phyloP scores from a whole-genome alignment of 169 alveolate species.

The Plasmodium vivax region DNA sequence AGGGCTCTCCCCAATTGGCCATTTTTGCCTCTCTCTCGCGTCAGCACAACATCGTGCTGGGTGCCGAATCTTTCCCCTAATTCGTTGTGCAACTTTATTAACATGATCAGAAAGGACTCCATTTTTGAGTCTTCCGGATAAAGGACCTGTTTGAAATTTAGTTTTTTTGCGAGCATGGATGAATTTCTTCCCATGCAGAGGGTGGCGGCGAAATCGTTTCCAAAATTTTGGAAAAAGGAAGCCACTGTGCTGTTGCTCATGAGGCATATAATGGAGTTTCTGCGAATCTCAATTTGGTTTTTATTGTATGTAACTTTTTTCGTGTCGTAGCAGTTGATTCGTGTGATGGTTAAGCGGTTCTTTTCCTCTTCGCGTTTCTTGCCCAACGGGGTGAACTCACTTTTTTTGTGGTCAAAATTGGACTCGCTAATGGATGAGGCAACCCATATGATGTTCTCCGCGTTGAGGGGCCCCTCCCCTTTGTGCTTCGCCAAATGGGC shows the following conservation, averaged over 20 bases:
- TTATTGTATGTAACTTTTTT: slow-evolving; percentile 2
- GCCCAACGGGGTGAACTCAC: neutral
- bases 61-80: neutral
- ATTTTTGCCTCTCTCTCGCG: slow-evolving; percentile 59
- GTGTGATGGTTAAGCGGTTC: neutral
- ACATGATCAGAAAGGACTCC: slow-evolving; percentile 13
- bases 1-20: slow-evolving; percentile 1
- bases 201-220: slow-evolving; percentile 27
- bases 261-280: slow-evolving; percentile 31
- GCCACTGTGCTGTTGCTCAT: slow-evolving; percentile 61
- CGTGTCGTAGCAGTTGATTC: slow-evolving; percentile 57
- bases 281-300: neutral
- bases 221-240: slow-evolving; percentile 50
- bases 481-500: neutral
- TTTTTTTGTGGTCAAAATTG: neutral
- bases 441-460: slow-evolving; percentile 12
- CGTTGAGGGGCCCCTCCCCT: neutral
- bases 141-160: slow-evolving; percentile 41
- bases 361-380: neutral
- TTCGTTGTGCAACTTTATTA: slow-evolving; percentile 16
- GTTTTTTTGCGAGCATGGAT: slow-evolving; percentile 30
- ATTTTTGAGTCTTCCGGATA: slow-evolving; percentile 46
- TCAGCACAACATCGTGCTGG: slow-evolving; percentile 7
- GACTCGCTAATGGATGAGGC: slow-evolving; percentile 36
- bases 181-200: slow-evolving; percentile 51